A percentile compares a stretch with the other conserved stretches of the same genome.
phyloP scores from a whole-genome alignment of 2,329 filamentous ascomycete genomes.

The Chrysoporthe austroafricana region DNA sequence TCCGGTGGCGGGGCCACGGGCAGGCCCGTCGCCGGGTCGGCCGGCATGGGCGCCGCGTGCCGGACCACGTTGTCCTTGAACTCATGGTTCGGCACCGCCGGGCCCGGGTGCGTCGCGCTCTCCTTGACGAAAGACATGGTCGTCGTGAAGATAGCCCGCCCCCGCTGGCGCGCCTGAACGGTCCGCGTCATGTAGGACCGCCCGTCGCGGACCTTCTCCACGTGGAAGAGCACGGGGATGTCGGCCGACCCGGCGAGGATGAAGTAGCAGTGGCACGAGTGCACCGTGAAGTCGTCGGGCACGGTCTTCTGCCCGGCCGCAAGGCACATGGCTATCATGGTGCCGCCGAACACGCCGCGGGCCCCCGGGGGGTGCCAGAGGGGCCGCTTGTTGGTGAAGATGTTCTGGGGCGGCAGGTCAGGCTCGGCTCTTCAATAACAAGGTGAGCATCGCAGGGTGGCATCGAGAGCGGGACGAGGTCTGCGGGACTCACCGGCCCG shows the following conservation, averaged over 20 bases:
- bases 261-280: constrained; percentile 99
- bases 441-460: neutral
- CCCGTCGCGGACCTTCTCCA: constrained; percentile 90
- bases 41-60: constrained; percentile 68
- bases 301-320: constrained; percentile 89
- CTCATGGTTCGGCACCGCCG: constrained; percentile 19
- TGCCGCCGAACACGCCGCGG: constrained; percentile 90
- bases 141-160: constrained; percentile 90
- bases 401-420: constrained; percentile 58
- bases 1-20: constrained; percentile 40
- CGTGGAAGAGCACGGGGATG: constrained; percentile 90
- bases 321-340: constrained; percentile 90
- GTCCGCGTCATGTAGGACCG: constrained; percentile 89
- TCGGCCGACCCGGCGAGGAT: constrained; percentile 84
- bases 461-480: neutral
- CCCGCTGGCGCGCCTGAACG: constrained; percentile 91
- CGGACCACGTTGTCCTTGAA: constrained; percentile 51
- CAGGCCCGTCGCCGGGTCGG: constrained; percentile 37
- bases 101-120: constrained; percentile 51
- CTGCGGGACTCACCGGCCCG: constrained; percentile 62
- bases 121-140: constrained; percentile 86
- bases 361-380: constrained; percentile 93
- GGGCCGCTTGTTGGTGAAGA: constrained; percentile 85
- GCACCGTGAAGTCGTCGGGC: constrained; percentile 76
- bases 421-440: neutral